Evolutionary conservation across 2,329 filamentous ascomycete genomes (phyloP), one percentile per base, ranked within the genome.

Genomic region (Blastomyces emzantsi): DNA sequence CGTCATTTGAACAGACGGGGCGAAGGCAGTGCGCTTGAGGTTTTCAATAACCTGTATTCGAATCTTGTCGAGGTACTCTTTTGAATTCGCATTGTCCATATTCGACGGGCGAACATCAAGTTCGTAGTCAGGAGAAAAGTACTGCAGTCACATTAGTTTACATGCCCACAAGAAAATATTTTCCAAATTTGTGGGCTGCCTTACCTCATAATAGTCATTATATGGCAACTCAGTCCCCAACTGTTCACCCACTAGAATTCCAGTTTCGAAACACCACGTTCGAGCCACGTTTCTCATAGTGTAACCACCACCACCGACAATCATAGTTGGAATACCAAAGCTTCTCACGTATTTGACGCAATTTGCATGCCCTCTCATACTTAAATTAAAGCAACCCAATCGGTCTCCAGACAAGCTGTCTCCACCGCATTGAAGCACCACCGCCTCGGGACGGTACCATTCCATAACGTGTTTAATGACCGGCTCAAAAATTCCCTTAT

Each of bases 201-300:
- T 70, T 73, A 83, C 82, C 74, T 88, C 86, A 72, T 97, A 97
- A 76, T 97, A 97, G 79, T 97, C 93, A 67, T 96, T 97, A 76
- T 92, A 97, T 0, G 93, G 93, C 51, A 97, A 82, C n/a, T 90
- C 87, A 5, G 88, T 83, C 13, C 86, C 83, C 83, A 97, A 90
- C 39, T 90, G 83, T 65, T 92, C 86, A 36, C 90, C 90, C 25
- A 97, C 90, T 9, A 97, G 83, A 64, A 92, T 84, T 68, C 93
- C 93, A 69, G 77, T 89, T 85, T 97, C 79, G 69, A 80, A 84
- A 28, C 80, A 80, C 85, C 84, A 87, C 0, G 85, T 87, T 59
- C 85, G 80, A 55, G 81, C 79, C 60, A 83, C 81, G 65, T 83
- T 89, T 62, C 86, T 80, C 85, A 88, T 88, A 0, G 86, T 89